A percentile compares a stretch with the other conserved stretches of the same genome.
Evolutionary conservation across 2,329 filamentous ascomycete species (phyloP).

Genomic region (Niveomyces coronatus): DNA sequence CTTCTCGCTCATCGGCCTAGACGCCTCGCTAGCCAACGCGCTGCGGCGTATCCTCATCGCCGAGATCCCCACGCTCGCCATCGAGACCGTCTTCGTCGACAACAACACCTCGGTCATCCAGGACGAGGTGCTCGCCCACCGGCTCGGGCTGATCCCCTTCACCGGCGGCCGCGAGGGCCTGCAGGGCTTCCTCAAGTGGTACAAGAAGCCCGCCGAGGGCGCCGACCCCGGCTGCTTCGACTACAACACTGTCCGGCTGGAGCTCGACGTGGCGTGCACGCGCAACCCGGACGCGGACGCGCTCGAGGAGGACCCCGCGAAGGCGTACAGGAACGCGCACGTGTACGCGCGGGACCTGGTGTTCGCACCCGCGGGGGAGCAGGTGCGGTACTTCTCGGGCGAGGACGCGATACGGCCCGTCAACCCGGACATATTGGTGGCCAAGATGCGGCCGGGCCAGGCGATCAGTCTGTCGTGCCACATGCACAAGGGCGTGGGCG

Average conservation of each 20-base stretch:
- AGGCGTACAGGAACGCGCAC: slow-evolving; percentile 77
- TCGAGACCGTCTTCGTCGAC: slow-evolving; percentile 85
- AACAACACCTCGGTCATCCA: slow-evolving; percentile 98
- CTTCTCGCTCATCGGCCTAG: slow-evolving; percentile 86
- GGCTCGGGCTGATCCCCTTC: slow-evolving; percentile 84
- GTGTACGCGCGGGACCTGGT: slow-evolving; percentile 70
- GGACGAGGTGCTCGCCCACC: slow-evolving; percentile 88
- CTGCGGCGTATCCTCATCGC: slow-evolving; percentile 93
- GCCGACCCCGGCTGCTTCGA: slow-evolving; percentile 54
- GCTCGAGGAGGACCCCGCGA: slow-evolving; percentile 68
- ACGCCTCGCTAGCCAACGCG: slow-evolving; percentile 90
- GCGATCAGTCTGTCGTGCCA: slow-evolving; percentile 79
- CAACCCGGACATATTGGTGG: slow-evolving; percentile 87
- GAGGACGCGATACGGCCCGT: slow-evolving; percentile 61
- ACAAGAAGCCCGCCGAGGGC: slow-evolving; percentile 57
- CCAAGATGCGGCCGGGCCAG: slow-evolving; percentile 87
- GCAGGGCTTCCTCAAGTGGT: slow-evolving; percentile 70
- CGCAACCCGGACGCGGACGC: slow-evolving; percentile 62
- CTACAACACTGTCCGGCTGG: slow-evolving; percentile 77
- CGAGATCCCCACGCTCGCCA: slow-evolving; percentile 87
- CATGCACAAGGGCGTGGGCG: slow-evolving; percentile 87
- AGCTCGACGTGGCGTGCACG: slow-evolving; percentile 69
- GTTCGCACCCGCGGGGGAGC: slow-evolving; percentile 67
- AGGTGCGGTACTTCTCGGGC: slow-evolving; percentile 58
- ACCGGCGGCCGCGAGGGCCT: slow-evolving; percentile 69